A percentile compares a stretch with the other conserved stretches of the same genome.
These are phyloP conservation scores for Trichoderma harzianum DNA, from an alignment of 2,329 filamentous ascomycete species.

Conservation along the genomic window DNA sequence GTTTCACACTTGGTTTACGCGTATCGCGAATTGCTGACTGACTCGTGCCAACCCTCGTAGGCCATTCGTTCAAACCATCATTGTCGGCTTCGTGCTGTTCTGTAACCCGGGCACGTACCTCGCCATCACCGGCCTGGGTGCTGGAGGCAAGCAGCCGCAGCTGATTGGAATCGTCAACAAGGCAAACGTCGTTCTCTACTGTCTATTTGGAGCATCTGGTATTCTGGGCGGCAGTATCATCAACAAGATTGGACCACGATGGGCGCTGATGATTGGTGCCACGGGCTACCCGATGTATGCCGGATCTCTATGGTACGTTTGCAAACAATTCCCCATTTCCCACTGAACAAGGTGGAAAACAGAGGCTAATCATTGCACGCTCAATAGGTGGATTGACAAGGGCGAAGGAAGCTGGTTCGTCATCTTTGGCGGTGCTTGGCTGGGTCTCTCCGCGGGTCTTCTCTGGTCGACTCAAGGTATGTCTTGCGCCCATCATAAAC, in stretches of 20 bases:
- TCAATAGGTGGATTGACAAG: conserved; percentile 14
- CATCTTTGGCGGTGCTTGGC: conserved; percentile 63
- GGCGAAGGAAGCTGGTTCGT: conserved; percentile 48
- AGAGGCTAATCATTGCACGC: not conserved
- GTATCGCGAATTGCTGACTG: not conserved
- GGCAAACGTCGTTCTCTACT: conserved; percentile 22
- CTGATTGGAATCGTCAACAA: conserved; percentile 20
- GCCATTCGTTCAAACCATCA: conserved; percentile 56
- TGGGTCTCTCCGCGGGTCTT: conserved; percentile 42
- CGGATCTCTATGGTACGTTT: conserved; percentile 26
- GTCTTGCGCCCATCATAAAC: too few species aligned
- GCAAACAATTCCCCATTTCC: conserved; percentile 51
- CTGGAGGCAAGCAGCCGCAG: conserved; percentile 22
- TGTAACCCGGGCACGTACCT: conserved; percentile 26
- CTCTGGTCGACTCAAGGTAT: conserved; percentile 82
- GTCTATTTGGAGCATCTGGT: conserved; percentile 19
- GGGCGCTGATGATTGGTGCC: conserved; percentile 16
- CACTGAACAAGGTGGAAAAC: conserved; percentile 56
- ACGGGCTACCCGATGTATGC: conserved; percentile 18
- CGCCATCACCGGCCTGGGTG: conserved; percentile 25
- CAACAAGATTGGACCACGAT: conserved; percentile 19
- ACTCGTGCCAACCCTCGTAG: not conserved
- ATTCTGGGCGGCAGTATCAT: conserved; percentile 22
- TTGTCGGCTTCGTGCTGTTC: conserved; percentile 51
- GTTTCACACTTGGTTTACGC: not conserved